Percentiles rank a stretch among this genome's conserved stretches.
phyloP scores from a whole-genome alignment of 2,329 filamentous ascomycete genomes.

The Venturia effusa region DNA sequence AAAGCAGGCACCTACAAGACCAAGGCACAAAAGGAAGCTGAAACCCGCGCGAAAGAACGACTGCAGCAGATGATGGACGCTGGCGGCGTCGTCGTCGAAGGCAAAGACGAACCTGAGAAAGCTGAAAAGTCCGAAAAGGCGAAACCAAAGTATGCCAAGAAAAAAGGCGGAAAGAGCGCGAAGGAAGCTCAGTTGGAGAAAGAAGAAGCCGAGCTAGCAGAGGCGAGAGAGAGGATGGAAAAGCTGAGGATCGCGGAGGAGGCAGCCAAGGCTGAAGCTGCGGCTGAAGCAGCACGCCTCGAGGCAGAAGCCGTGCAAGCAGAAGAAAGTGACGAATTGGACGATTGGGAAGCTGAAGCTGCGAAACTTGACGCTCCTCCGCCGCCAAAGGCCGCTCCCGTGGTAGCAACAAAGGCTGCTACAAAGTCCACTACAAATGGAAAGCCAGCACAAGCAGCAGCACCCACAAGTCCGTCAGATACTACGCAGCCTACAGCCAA shows the following conservation, averaged over 20 bases:
- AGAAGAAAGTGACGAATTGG: slow-evolving; percentile 51
- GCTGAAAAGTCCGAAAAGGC: slow-evolving; percentile 48
- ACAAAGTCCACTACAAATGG: slow-evolving; percentile 21
- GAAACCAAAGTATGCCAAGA: slow-evolving; percentile 66
- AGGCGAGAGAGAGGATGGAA: slow-evolving; percentile 43
- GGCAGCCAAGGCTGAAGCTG: slow-evolving; percentile 62
- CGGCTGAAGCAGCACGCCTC: slow-evolving; percentile 58
- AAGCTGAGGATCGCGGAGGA: slow-evolving; percentile 53
- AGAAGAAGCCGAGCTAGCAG: slow-evolving; percentile 39
- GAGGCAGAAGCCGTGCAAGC: slow-evolving; percentile 59
- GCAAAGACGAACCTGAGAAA: slow-evolving; percentile 36
- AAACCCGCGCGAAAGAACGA: slow-evolving; percentile 66
- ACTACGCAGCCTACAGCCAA: slow-evolving; percentile 14
- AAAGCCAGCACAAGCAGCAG: slow-evolving; percentile 17
- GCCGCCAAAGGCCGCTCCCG: slow-evolving; percentile 73
- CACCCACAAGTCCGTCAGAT: slow-evolving; percentile 12
- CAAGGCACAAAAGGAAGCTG: slow-evolving; percentile 75
- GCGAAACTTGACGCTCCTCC: slow-evolving; percentile 32
- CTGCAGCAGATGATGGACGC: slow-evolving; percentile 77
- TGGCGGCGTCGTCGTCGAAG: slow-evolving; percentile 52
- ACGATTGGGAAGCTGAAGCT: slow-evolving; percentile 82
- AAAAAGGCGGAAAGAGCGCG: slow-evolving; percentile 57
- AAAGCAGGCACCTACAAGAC: slow-evolving; percentile 80
- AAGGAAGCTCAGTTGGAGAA: slow-evolving; percentile 36
- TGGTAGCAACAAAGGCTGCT: slow-evolving; percentile 82